phyloP scores from a whole-genome alignment of 805 yeast species.

The Zygosaccharomyces kombuchaensis region DNA sequence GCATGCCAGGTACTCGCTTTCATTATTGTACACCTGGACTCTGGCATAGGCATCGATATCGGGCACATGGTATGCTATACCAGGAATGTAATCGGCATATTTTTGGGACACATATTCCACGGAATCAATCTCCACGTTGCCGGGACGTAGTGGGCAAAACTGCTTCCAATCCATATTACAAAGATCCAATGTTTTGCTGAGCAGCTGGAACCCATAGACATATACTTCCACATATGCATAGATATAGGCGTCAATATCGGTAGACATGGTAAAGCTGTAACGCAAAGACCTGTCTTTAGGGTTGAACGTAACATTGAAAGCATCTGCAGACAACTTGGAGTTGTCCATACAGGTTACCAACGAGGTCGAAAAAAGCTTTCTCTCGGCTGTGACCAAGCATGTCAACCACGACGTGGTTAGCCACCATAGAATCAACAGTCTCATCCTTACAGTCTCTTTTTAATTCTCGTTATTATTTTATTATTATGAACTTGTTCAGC shows the following conservation, averaged over 20 bases:
- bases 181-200: slow-evolving; percentile 53
- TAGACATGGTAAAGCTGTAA: slow-evolving; percentile 64
- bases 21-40: slow-evolving; percentile 44
- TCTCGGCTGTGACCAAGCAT: slow-evolving; percentile 22
- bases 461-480: background rate
- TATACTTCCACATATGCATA: slow-evolving; percentile 67
- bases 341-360: slow-evolving; percentile 82
- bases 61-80: slow-evolving; percentile 80
- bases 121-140: slow-evolving; percentile 71
- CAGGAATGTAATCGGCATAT: slow-evolving; percentile 63
- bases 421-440: slow-evolving; percentile 10
- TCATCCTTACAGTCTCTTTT: slow-evolving; percentile 6
- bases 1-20: slow-evolving; percentile 55
- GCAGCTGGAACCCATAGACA: slow-evolving; percentile 80
- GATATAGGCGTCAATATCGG: slow-evolving; percentile 64
- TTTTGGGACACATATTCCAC: slow-evolving; percentile 50
- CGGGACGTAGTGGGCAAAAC: slow-evolving; percentile 86
- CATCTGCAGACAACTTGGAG: slow-evolving; percentile 66
- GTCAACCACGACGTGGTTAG: slow-evolving; percentile 9
- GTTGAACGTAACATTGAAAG: slow-evolving; percentile 69
- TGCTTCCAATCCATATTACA: slow-evolving; percentile 71
- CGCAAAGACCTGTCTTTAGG: slow-evolving; percentile 65
- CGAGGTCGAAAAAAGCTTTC: slow-evolving; percentile 58
- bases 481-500: background rate
- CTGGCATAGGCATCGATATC: slow-evolving; percentile 78